Base-by-base conservation (phyloP, 352 stramenopile genomes). In the Thalassiosira sp. region DNA sequence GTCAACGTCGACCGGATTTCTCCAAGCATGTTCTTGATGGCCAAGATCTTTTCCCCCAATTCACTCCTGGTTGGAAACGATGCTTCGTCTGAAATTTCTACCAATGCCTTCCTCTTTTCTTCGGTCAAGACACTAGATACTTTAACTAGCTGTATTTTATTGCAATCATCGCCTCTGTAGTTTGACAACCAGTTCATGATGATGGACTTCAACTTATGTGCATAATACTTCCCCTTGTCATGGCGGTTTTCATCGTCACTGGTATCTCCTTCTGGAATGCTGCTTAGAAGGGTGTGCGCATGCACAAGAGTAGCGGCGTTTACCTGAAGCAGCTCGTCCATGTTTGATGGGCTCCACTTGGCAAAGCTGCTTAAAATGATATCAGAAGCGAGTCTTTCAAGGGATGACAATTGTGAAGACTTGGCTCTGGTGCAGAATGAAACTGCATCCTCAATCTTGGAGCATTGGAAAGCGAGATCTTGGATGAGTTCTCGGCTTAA, bases 321-420 rank as follows among this genome's bases (percentile, higher is more conserved):
- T 10, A 71, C 11, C 5, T 46, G 11, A 7, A 79, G 53, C 53
- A 79, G 43, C n/a, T 49, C 43, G 42, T 48, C 60, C 5, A 79
- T n/a, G 10, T 2, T 54, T 42, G 52, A 73, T 49, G 70, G 70
- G 56, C 20, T 52, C 70, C 70, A 79, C 2, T 68, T 67, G 18
- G n/a, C 43, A 58, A 79, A 66, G 22, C 70, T 79, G 35, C 57
- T 62, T 10, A 67, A 16, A n/a, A 79, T 49, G 13, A 79, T 63
- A 2, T 58, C 25, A 27, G 31, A 63, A 2, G 27, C 63, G 18
- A 79, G 43, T 1, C 61, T 56, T 56, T 35, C 20, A 35, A 35
- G 16, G 33, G 13, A 15, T 45, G 43, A 1, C n/a, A 54, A 49
- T 59, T n/a, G 46, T 3, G 24, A 40, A 24, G 18, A 20, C 5